phyloP scores from a whole-genome alignment of 257 asterid species.

The Solanum neorickii region DNA sequence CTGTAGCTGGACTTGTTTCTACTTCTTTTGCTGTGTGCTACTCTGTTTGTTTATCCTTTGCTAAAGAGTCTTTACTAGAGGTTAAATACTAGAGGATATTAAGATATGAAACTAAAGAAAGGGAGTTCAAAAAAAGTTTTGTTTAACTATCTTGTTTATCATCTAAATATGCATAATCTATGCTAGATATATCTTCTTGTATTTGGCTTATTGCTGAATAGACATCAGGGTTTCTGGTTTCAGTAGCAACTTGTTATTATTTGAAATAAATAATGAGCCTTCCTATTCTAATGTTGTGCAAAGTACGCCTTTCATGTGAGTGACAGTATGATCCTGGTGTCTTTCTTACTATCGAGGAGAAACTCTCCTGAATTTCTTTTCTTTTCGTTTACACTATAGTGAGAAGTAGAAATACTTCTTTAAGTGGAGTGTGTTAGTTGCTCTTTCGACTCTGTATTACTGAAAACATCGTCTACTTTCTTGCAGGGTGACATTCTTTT shows the following conservation, averaged over 20 bases:
- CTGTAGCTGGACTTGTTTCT: neutral
- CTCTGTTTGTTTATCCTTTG: neutral
- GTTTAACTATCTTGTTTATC: neutral
- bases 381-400: neutral
- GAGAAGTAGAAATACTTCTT: neutral
- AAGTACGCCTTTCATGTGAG: neutral
- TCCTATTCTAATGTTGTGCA: neutral
- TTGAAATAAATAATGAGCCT: neutral
- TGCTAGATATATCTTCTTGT: neutral
- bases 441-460: neutral
- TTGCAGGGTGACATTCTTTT: conserved; percentile 98
- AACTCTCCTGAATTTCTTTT: neutral
- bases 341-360: neutral
- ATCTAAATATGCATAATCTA: neutral
- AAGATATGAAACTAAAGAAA: neutral
- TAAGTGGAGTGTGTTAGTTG: neutral
- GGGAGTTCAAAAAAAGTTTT: neutral
- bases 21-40: neutral
- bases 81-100: neutral
- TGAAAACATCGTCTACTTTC: neutral
- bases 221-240: neutral
- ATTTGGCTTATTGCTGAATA: neutral
- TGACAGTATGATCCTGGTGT: neutral
- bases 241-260: neutral
- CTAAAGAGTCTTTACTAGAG: neutral